Conservation (phyloP, 306 rosid species). For the Vigna mungo region DNA sequence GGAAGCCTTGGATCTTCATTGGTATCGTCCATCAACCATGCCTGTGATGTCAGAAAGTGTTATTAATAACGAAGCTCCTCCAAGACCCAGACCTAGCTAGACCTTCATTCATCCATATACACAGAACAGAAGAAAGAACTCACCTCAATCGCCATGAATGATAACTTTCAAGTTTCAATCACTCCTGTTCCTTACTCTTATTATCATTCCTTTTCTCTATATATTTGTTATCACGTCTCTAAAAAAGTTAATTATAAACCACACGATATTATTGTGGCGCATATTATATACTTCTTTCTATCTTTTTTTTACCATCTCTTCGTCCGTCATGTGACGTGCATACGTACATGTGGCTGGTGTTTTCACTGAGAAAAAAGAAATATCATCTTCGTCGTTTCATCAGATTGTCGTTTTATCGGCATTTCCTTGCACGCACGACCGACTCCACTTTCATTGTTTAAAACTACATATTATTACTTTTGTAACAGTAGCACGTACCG, state of each 20-base stretch:
- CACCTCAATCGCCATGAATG: conserved; percentile 71
- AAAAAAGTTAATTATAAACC: background rate
- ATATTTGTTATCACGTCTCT: background rate
- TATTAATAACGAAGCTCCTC: background rate
- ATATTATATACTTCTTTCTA: background rate
- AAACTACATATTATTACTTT: background rate
- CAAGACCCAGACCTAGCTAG: background rate
- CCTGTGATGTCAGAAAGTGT: conserved; percentile 55
- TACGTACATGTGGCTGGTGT: background rate
- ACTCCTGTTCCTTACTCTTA: background rate
- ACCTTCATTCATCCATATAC: background rate
- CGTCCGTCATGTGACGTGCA: background rate
- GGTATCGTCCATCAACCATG: conserved; percentile 84
- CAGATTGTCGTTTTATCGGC: conserved; percentile 5
- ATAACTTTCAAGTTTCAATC: background rate
- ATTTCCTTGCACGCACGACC: background rate
- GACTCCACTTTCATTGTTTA: background rate
- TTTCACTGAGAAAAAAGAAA: background rate
- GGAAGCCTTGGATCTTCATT: conserved; percentile 78
- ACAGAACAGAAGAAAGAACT: conserved; percentile 35
- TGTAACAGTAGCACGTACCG: background rate
- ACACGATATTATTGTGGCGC: conserved; percentile 33
- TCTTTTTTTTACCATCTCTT: background rate
- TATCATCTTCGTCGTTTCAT: conserved; percentile 33
- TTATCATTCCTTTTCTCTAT: background rate